Conservation (phyloP, 805 yeast species). For the Tetrapisispora phaffii region DNA sequence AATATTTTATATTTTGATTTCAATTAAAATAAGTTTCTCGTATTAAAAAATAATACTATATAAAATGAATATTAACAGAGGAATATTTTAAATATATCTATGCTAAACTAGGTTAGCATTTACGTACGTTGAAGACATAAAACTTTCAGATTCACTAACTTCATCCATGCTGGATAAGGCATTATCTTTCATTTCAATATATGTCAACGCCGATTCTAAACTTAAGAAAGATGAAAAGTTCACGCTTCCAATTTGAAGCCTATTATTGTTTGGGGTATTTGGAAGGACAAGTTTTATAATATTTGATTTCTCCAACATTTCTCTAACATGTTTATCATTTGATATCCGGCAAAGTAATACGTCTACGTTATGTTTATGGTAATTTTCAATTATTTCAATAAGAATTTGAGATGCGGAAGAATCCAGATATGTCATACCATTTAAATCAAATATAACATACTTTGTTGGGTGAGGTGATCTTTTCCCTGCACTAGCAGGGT, state of each 20-base stretch:
- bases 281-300: slow-evolving; percentile 23
- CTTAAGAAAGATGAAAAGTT: slow-evolving; percentile 37
- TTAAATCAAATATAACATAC: slow-evolving; percentile 61
- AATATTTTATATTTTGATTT: too few relatives aligned
- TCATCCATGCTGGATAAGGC: background rate
- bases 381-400: slow-evolving; percentile 46
- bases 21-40: too few relatives aligned
- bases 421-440: slow-evolving; percentile 75
- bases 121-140: slow-evolving; percentile 7
- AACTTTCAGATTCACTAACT: slow-evolving; percentile 7
- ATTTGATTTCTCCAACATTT: slow-evolving; percentile 47
- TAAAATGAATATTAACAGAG: too few relatives aligned
- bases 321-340: slow-evolving; percentile 35
- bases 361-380: slow-evolving; percentile 42
- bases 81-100: background rate
- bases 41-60: too few relatives aligned
- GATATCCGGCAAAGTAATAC: slow-evolving; percentile 58
- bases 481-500: slow-evolving; percentile 61
- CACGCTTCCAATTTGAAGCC: background rate
- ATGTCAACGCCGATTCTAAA: slow-evolving; percentile 48
- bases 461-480: slow-evolving; percentile 39
- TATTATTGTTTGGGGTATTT: background rate
- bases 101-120: slow-evolving; percentile 9
- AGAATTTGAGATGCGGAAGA: slow-evolving; percentile 71
- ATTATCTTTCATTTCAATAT: slow-evolving; percentile 21